phyloP scores from a whole-genome alignment of 345 rosid species.

The Passiflora organensis region DNA sequence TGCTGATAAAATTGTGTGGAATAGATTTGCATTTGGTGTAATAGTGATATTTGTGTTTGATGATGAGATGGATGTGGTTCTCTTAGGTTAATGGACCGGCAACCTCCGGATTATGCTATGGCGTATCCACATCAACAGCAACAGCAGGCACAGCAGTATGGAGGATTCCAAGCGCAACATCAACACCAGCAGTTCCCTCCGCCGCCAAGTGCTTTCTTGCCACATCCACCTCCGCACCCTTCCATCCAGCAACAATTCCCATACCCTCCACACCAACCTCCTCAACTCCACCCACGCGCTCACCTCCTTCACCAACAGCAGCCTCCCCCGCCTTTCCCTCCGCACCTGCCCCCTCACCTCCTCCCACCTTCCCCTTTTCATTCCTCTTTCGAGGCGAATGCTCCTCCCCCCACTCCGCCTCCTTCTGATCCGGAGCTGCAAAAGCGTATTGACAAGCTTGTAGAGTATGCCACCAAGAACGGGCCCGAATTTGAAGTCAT shows the following conservation, averaged over 20 bases:
- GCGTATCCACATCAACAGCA: conserved; percentile 77
- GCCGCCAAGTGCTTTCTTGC: conserved; percentile 44
- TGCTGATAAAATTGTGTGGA: too few species aligned
- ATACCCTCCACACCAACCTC: conserved; percentile 66
- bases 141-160: conserved; percentile 52
- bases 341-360: conserved; percentile 64
- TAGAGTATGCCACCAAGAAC: conserved; percentile 80
- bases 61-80: background rate
- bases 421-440: conserved; percentile 95
- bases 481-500: conserved; percentile 96
- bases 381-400: conserved; percentile 51
- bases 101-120: conserved; percentile 36
- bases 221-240: conserved; percentile 45
- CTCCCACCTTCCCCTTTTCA: conserved; percentile 56
- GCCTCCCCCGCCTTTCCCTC: conserved; percentile 51
- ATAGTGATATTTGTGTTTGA: too few species aligned
- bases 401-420: conserved; percentile 67
- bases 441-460: conserved; percentile 92
- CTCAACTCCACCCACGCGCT: conserved; percentile 54
- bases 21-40: too few species aligned
- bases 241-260: conserved; percentile 70
- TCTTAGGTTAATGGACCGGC: conserved; percentile 20
- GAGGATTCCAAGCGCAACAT: conserved; percentile 78
- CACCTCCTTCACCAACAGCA: conserved; percentile 69
- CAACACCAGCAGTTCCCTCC: conserved; percentile 58